Base-by-base conservation (phyloP, 163 green algal species). In the Chlorella variabilis region DNA sequence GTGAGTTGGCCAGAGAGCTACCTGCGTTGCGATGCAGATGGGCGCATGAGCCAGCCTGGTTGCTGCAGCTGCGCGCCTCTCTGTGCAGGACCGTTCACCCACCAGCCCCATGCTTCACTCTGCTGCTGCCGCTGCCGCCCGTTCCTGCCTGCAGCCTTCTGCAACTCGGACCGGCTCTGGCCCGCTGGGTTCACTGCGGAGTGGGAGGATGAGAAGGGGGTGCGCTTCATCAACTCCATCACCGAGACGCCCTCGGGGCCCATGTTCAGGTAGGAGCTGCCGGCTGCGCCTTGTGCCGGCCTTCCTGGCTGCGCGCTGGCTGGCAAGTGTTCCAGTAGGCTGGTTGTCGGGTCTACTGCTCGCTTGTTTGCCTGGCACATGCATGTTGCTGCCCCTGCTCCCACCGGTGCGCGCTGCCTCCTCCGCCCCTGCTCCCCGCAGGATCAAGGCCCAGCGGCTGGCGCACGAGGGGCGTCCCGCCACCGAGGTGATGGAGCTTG, bases 121-220 rank as follows among this genome's bases (percentile, higher is more conserved):
- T n/a, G n/a, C n/a, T n/a, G n/a, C 54, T 63, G 5, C 18, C 23
- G 18, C 41, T 45, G 17, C 68, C 42, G 11, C 33, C 4, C 68
- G 7, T 29, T 41, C n/a, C 31, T 27, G 1, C 25, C 66, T 38
- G 38, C 71, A 79, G 71, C 36, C 29, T 91, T 75, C 66, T 71
- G 83, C 66, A 83, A 66, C 31, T 34, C 33, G 5, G 81, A 63
- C 5, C 65, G 75, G 36, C 75, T 91, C 41, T 86, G 79, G 78
- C 75, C 84, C 9, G 48, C 83, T 6, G 83, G 79, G 1, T 88
- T 85, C 38, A 49, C 45, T 0, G 48, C 82, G 13, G 45, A 81
- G 67, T 86, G 75, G 75, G 49, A 42, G 54, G 82, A 86, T 48
- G 65, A 65, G 49, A 78, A 86, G 65, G 74, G 73, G 0, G 67